These are phyloP conservation scores for Brassica cretica DNA, from an alignment of 345 rosid genomes.

Conservation along the genomic window DNA sequence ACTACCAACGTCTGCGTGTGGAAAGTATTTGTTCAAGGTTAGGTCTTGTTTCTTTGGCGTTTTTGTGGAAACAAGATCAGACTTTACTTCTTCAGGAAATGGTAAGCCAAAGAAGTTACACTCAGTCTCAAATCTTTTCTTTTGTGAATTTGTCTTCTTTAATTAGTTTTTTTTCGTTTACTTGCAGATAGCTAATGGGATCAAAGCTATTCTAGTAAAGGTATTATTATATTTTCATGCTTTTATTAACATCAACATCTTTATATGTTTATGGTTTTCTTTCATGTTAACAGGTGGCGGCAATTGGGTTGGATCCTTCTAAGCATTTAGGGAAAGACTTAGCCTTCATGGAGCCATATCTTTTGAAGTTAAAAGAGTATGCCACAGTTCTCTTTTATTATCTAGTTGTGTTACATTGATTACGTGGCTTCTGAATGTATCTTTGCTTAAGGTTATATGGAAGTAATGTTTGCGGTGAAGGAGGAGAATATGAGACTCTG, in stretches of 20 bases:
- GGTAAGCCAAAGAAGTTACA: conserved; percentile 50
- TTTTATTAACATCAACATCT: background rate
- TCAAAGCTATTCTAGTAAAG: conserved; percentile 80
- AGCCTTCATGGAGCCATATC: conserved; percentile 61
- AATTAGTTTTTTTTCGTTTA: background rate
- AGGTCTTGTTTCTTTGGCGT: conserved; percentile 97
- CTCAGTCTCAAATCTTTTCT: conserved; percentile 11
- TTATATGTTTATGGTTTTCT: conserved; percentile 18
- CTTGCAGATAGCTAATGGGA: conserved; percentile 65
- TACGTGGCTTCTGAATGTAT: conserved; percentile 4
- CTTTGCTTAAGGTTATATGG: conserved; percentile 71
- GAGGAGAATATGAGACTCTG: conserved; percentile 95
- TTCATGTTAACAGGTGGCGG: conserved; percentile 75
- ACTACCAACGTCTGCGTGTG: conserved; percentile 91
- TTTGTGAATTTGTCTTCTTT: conserved; percentile 5
- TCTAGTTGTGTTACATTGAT: conserved; percentile 10
- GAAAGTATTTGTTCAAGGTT: conserved; percentile 97
- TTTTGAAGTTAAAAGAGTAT: conserved; percentile 89
- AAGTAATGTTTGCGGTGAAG: conserved; percentile 95
- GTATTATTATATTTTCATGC: conserved; percentile 9
- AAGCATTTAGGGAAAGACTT: conserved; percentile 92
- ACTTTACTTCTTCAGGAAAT: conserved; percentile 73
- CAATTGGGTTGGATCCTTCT: conserved; percentile 84
- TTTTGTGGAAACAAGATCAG: conserved; percentile 98
- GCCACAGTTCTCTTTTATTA: conserved; percentile 20